These are phyloP conservation scores for Chalciporus chontae DNA, from an alignment of 768 basidiomycete genomes.

Conservation along the genomic window DNA sequence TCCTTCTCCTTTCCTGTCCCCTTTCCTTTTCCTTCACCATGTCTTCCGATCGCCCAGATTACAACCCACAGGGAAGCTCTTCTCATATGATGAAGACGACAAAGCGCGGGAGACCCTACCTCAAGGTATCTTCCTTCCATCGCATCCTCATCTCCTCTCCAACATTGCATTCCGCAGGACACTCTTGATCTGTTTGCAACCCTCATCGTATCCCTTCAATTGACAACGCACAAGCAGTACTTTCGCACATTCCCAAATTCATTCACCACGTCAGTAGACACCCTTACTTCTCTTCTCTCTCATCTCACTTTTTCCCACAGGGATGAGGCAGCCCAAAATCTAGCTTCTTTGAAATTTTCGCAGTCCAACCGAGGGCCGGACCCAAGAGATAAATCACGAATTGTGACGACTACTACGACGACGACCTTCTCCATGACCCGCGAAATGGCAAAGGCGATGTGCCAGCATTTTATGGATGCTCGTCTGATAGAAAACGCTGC, in stretches of 20 bases:
- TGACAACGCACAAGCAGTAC: constrained; percentile 89
- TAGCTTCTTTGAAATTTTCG: constrained; percentile 95
- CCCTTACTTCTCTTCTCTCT: constrained; percentile 3
- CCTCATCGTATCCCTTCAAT: constrained; percentile 87
- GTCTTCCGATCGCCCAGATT: constrained; percentile 39
- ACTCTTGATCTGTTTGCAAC: constrained; percentile 98
- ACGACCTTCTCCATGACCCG: constrained; percentile 99
- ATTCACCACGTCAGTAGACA: constrained; percentile 81
- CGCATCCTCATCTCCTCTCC: constrained; percentile 8
- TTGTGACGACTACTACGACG: constrained; percentile 98
- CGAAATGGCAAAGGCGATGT: constrained; percentile 99
- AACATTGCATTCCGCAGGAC: constrained; percentile 52
- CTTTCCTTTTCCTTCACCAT: constrained; percentile 29
- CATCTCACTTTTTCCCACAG: constrained; percentile 39
- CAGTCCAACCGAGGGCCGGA: constrained; percentile 98
- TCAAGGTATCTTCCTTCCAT: constrained; percentile 58
- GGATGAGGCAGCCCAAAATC: constrained; percentile 91
- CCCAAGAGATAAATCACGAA: constrained; percentile 95
- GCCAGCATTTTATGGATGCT: constrained; percentile 99
- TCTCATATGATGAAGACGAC: constrained; percentile 99
- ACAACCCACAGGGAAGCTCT: constrained; percentile 54
- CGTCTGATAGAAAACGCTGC: constrained; percentile 96
- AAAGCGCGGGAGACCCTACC: constrained; percentile 89
- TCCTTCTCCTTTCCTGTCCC: constrained; percentile 4
- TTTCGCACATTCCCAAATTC: constrained; percentile 93